These are phyloP conservation scores for Diplodia intermedia DNA, from an alignment of 2,329 filamentous ascomycete species.

Conservation along the genomic window DNA sequence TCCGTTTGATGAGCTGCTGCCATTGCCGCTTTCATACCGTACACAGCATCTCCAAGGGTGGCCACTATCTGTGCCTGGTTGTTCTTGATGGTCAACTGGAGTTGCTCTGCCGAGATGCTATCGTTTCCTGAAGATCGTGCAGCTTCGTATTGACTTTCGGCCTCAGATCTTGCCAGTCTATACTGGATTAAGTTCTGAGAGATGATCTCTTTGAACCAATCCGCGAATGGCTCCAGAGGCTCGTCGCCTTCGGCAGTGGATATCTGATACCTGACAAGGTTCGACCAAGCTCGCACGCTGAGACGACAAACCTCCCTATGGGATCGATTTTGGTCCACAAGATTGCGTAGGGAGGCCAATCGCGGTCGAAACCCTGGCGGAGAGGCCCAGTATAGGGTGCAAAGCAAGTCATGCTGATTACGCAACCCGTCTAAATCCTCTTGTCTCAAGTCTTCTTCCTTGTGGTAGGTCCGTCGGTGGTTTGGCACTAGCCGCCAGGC, in stretches of 20 bases:
- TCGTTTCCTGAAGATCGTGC: slow-evolving; percentile 46
- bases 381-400: slow-evolving; percentile 64
- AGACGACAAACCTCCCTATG: slow-evolving; percentile 66
- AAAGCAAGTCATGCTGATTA: slow-evolving; percentile 68
- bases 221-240: slow-evolving; percentile 57
- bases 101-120: slow-evolving; percentile 54
- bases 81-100: slow-evolving; percentile 60
- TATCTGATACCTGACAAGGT: slow-evolving; percentile 63
- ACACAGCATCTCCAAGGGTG: slow-evolving; percentile 60
- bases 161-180: slow-evolving; percentile 62
- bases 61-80: slow-evolving; percentile 66
- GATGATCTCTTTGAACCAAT: slow-evolving; percentile 63
- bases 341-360: slow-evolving; percentile 58
- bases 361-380: slow-evolving; percentile 61
- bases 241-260: slow-evolving; percentile 58
- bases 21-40: slow-evolving; percentile 58
- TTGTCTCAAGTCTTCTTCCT: slow-evolving; percentile 61
- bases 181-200: slow-evolving; percentile 62
- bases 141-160: slow-evolving; percentile 59
- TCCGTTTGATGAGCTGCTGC: slow-evolving; percentile 50
- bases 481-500: slow-evolving; percentile 66
- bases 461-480: slow-evolving; percentile 65
- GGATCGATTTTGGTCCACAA: slow-evolving; percentile 64
- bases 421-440: slow-evolving; percentile 64
- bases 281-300: slow-evolving; percentile 65